Conservation (phyloP, 176 grass and related monocot genomes). For the Triticum turgidum region DNA sequence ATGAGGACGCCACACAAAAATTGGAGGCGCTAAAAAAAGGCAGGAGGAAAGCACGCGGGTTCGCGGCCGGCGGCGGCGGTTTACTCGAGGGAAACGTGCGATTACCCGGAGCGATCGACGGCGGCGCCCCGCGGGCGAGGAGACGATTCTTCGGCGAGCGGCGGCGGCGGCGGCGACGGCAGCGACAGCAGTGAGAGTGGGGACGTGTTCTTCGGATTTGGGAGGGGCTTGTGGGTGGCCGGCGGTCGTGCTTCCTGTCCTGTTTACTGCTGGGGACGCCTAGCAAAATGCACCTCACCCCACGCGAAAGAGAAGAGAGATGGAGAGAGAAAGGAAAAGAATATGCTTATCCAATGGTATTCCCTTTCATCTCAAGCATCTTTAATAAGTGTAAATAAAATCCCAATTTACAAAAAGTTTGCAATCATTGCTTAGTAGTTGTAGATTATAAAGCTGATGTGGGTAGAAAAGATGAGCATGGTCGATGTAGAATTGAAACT, state of each 20-base stretch:
- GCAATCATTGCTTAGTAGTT: too few relatives aligned
- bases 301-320: neutral
- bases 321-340: neutral
- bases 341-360: neutral
- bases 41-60: neutral
- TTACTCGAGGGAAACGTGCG: conserved; percentile 1
- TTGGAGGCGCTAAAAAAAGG: conserved; percentile 26
- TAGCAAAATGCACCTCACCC: neutral
- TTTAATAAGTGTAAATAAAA: too few relatives aligned
- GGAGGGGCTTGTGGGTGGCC: too few relatives aligned
- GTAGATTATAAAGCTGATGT: too few relatives aligned
- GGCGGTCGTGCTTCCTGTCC: too few relatives aligned
- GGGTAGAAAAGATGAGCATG: too few relatives aligned
- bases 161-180: neutral
- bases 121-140: neutral
- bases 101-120: neutral
- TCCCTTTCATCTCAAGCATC: neutral
- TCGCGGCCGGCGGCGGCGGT: neutral
- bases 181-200: neutral
- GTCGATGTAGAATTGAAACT: too few relatives aligned
- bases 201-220: neutral
- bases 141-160: neutral
- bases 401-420: too few relatives aligned
- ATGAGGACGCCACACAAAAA: conserved; percentile 12
- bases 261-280: too few relatives aligned